A percentile compares a stretch with the other conserved stretches of the same genome.
phyloP scores from a whole-genome alignment of 345 rosid genomes.

The Euphorbia lathyris region DNA sequence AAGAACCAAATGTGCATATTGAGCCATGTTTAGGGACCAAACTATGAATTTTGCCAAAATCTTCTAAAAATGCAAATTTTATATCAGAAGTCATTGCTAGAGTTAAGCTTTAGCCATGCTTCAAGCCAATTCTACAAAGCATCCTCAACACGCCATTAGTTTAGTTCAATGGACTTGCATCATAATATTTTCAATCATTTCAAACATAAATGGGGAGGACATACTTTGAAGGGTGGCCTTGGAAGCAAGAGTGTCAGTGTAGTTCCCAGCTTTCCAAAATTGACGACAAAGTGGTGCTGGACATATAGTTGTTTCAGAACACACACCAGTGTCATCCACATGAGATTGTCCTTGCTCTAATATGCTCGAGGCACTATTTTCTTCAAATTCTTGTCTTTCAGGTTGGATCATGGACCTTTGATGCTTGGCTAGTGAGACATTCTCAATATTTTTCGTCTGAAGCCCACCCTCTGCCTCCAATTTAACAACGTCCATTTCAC shows the following conservation, averaged over 20 bases:
- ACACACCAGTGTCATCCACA: conserved; percentile 60
- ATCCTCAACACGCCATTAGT: not conserved
- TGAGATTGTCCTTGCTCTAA: conserved; percentile 73
- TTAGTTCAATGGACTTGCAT: not conserved
- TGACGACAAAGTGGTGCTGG: conserved; percentile 82
- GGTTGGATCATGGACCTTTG: conserved; percentile 23
- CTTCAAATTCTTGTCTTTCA: conserved; percentile 49
- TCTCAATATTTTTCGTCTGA: conserved; percentile 12
- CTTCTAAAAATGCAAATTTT: no score
- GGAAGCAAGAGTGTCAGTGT: conserved; percentile 42
- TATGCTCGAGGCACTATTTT: conserved; percentile 54
- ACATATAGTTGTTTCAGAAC: conserved; percentile 47
- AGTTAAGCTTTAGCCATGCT: no score
- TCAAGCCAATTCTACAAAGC: not conserved
- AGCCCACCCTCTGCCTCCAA: conserved; percentile 34
- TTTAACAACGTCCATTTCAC: conserved; percentile 41
- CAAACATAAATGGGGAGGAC: conserved; percentile 14
- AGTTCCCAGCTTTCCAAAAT: conserved; percentile 93
- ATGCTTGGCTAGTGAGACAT: conserved; percentile 11
- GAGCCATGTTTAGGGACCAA: no score
- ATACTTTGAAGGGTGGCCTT: conserved; percentile 59
- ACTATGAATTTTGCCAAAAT: no score
- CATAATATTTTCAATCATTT: not conserved
- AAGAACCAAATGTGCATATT: no score
- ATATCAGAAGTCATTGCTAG: no score